Evolutionary conservation across 2,329 filamentous ascomycete genomes (phyloP), one percentile per base, ranked within the genome.

Genomic region (Pseudogymnoascus sp.): DNA sequence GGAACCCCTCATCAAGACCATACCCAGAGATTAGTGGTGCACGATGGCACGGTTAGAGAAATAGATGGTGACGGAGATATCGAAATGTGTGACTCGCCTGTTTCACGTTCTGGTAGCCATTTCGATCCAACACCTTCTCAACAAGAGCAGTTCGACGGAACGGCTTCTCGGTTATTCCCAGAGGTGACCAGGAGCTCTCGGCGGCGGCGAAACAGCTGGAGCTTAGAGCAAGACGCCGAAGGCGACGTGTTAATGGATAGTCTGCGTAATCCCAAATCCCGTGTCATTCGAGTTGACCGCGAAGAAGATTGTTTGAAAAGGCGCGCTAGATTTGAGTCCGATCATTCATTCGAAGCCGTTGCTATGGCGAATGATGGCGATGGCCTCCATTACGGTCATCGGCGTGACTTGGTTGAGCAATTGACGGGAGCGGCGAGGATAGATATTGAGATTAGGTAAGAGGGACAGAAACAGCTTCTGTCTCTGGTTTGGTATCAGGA

Each of bases 371-470:
- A 58, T 33, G 16, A 55, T 42, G n/a, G 16, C 28, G 28, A 33
- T 22, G 49, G 5, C 28, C n/a, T 4, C 28, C 49, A 55, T 16
- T 55, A 55, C 11, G 49, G 49, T 33, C 33, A 55, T 33, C 25
- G 28, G 9, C 49, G 49, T 55, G 49, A 73, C 63, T 62, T 75
- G 41, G 71, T 75, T 12, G 74, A 75, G 64, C 72, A 75, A 60
- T 60, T 74, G 22, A 71, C 67, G n/a, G 74, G 73, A 9, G 71
- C 77, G 62, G 69, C 72, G 30, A 72, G 74, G 65, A 69, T 79
- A 58, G 73, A 77, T 62, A 67, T 77, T 66, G 75, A 77, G 66
- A 71, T 77, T 60, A 61, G 66, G 39, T 71, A 65, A 58, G 61
- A 25, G 58, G 28, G 8, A 14, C n/a, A 33, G 28, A 19, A 33